These are phyloP conservation scores for Inosperma sp. DNA, from an alignment of 768 basidiomycete species.

Conservation along the genomic window DNA sequence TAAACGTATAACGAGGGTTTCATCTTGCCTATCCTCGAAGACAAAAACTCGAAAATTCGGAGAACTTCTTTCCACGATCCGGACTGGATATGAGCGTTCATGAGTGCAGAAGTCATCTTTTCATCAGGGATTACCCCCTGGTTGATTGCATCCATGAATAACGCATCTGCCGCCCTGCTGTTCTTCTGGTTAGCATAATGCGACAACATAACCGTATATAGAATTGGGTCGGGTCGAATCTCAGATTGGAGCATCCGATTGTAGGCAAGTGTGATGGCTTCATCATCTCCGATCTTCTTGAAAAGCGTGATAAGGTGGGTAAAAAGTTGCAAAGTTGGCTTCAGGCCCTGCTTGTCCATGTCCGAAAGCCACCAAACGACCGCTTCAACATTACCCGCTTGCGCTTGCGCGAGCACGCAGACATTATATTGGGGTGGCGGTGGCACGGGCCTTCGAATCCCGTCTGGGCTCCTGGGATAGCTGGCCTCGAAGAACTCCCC, in stretches of 20 bases:
- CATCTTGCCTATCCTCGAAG: conserved; percentile 30
- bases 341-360: conserved; percentile 36
- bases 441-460: conserved; percentile 35
- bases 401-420: conserved; percentile 52
- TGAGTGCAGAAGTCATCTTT: conserved; percentile 61
- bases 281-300: conserved; percentile 50
- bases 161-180: conserved; percentile 55
- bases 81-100: conserved; percentile 80
- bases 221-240: conserved; percentile 41
- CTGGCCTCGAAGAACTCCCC: conserved; percentile 49
- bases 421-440: conserved; percentile 49
- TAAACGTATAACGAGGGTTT: conserved; percentile 56
- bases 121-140: conserved; percentile 62
- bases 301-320: conserved; percentile 58
- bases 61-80: conserved; percentile 78
- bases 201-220: conserved; percentile 67
- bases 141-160: conserved; percentile 59
- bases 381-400: conserved; percentile 41
- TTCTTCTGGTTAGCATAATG: conserved; percentile 61
- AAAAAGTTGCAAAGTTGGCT: conserved; percentile 54
- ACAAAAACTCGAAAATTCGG: conserved; percentile 61
- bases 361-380: conserved; percentile 52
- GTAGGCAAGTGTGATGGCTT: conserved; percentile 45
- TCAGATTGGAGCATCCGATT: conserved; percentile 56
- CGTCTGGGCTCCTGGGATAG: conserved; percentile 39